Base-by-base conservation (phyloP, 352 stramenopile genomes). In the Aphanomyces stellatus region DNA sequence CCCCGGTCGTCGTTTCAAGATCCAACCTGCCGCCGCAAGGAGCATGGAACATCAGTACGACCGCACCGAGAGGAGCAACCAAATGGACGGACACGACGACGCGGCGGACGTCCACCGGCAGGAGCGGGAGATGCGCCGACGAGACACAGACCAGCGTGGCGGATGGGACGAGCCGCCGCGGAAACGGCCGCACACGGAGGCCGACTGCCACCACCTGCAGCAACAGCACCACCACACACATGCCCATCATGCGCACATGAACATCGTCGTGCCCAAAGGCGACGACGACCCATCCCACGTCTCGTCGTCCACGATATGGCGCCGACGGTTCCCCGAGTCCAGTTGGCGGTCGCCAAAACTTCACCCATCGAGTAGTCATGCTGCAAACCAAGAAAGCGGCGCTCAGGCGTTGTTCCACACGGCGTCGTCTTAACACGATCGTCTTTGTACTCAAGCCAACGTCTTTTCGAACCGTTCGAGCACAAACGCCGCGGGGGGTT, bases 291-390 rank as follows among this genome's bases (percentile, higher is more conserved):
- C 30, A 40, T 15, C 22, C 4, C 49, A 57, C 19, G n/a, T n/a
- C n/a, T 28, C 10, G 19, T 15, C n/a, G 35, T 53, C 55, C 13
- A 64, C 55, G 15, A 64, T 64, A 15, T 64, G 55, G 55, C 55
- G 55, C 10, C 35, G 55, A 25, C 55, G 55, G 35, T 64, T 64
- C 30, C 55, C 55, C 3, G 35, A 64, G 30, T 30, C 55, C 10
- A 46, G 35, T 13, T 64, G 55, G 55, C 55, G 55, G 40, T 64
- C 55, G 11, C 55, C 55, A 10, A 64, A 64, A 34, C 33, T 64
- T n/a, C 55, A 28, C 7, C 55, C 55, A n/a, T 34, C 49, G n/a
- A n/a, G n/a, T n/a, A n/a, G 8, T 57, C 55, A 5, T 46, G 28
- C 30, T 33, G 49, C 55, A 31, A 64, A 64, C 55, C 55, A 64